Percentiles rank a stretch among this genome's conserved stretches.
These are phyloP conservation scores for Rhodotorula kratochvilovae DNA, from an alignment of 768 basidiomycete genomes.

Conservation along the genomic window DNA sequence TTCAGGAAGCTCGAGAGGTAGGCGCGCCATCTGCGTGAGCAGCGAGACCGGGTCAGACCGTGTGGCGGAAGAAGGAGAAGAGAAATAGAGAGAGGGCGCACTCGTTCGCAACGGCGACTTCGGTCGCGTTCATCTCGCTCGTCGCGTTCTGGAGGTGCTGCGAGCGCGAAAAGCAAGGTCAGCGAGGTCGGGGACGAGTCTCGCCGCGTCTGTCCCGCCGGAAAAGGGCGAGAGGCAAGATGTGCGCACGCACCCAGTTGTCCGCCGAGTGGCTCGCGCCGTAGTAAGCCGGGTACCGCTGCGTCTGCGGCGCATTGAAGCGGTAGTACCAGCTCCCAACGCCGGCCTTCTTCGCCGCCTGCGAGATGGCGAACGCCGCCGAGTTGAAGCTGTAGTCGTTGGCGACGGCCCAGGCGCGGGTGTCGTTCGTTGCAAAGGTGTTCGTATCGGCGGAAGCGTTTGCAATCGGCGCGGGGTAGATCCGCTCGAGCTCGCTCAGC, in stretches of 20 bases:
- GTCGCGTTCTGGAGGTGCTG: constrained; percentile 14
- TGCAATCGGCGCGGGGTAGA: constrained; percentile 7
- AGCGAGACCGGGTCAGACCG: neutral
- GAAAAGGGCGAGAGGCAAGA: too few species aligned
- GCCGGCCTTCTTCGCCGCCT: neutral
- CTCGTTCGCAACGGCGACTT: constrained; percentile 8
- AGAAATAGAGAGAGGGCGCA: neutral
- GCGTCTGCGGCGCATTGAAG: constrained; percentile 4
- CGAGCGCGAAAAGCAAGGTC: neutral
- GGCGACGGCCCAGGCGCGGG: neutral
- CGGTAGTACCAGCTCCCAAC: neutral
- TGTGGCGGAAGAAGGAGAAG: neutral
- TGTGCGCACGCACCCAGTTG: neutral
- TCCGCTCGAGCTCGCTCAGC: neutral
- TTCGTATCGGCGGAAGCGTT: constrained; percentile 12
- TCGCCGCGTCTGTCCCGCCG: too few species aligned
- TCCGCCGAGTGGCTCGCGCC: neutral
- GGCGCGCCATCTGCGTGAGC: constrained; percentile 6
- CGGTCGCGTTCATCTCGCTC: constrained; percentile 1
- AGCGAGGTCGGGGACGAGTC: too few species aligned
- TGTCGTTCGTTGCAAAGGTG: neutral
- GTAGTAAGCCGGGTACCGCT: neutral
- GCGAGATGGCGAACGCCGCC: neutral
- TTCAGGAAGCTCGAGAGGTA: constrained; percentile 13
- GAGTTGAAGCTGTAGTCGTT: neutral